Evolutionary conservation across 75 land plant genomes (phyloP).

Genomic region (Larix kaempferi): DNA sequence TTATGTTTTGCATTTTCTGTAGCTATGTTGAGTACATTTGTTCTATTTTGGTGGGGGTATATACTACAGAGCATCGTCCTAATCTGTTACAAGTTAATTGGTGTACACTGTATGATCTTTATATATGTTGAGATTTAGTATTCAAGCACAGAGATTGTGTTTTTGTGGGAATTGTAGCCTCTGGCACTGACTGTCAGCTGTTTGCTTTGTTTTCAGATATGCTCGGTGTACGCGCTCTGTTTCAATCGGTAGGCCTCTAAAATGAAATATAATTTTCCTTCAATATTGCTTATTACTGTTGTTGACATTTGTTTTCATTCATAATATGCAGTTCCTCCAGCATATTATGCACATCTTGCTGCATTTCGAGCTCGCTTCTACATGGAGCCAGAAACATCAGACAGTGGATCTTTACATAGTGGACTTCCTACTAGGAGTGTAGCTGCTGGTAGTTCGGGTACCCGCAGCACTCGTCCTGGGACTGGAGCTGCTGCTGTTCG

Average conservation of each 20-base stretch:
- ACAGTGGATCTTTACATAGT: constrained; percentile 43
- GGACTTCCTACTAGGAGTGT: constrained; percentile 23
- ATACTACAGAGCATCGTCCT: no score
- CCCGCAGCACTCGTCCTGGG: constrained; percentile 24
- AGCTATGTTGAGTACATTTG: no score
- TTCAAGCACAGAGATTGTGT: no score
- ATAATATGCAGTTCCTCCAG: constrained; percentile 69
- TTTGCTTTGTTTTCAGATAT: not conserved
- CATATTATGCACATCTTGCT: constrained; percentile 92
- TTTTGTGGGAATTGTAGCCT: not conserved
- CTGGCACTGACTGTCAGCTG: not conserved
- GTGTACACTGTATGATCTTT: no score
- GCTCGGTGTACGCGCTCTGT: not conserved
- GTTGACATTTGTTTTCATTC: not conserved
- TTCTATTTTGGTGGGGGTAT: no score
- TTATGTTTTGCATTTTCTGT: no score
- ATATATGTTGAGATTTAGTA: no score
- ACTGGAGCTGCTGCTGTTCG: constrained; percentile 41
- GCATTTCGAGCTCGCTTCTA: constrained; percentile 90
- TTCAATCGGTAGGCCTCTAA: not conserved
- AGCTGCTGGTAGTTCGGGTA: constrained; percentile 13
- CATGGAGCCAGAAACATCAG: constrained; percentile 76
- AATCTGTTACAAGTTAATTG: no score
- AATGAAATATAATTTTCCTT: not conserved
- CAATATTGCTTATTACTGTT: no score